Evolutionary conservation across 1,284 basidiomycete genomes (phyloP).

Genomic region (Ustilago vetiveriae): DNA sequence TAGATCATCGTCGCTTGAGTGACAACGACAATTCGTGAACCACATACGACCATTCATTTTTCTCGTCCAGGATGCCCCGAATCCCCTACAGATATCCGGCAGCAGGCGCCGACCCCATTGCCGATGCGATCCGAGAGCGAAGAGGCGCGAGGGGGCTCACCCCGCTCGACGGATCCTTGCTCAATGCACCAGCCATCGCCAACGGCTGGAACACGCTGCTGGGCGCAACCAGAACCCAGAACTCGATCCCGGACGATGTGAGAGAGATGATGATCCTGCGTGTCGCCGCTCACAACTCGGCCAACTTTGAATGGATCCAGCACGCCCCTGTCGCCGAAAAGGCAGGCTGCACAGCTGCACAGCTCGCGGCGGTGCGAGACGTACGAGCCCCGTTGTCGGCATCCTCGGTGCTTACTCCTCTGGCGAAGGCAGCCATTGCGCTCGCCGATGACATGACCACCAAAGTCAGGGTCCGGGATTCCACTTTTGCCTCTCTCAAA

Average conservation of each 20-base stretch:
- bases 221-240: conserved; percentile 68
- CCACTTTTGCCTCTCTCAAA: conserved; percentile 36
- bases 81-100: conserved; percentile 67
- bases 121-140: conserved; percentile 68
- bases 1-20: no score
- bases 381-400: conserved; percentile 34
- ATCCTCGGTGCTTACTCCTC: conserved; percentile 34
- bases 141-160: conserved; percentile 68
- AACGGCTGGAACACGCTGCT: conserved; percentile 69
- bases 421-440: conserved; percentile 64
- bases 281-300: conserved; percentile 68
- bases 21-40: no score
- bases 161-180: conserved; percentile 68
- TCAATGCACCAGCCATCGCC: conserved; percentile 66
- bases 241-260: conserved; percentile 68
- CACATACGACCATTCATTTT: no score
- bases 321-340: conserved; percentile 67
- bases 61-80: conserved; percentile 54
- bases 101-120: conserved; percentile 65
- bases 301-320: conserved; percentile 69
- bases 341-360: conserved; percentile 67
- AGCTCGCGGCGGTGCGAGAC: conserved; percentile 68
- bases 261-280: conserved; percentile 69
- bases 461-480: conserved; percentile 39
- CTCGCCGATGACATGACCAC: conserved; percentile 68